Evolutionary conservation across 2,329 filamentous ascomycete species (phyloP).

Genomic region (Venturia oleaginea): DNA sequence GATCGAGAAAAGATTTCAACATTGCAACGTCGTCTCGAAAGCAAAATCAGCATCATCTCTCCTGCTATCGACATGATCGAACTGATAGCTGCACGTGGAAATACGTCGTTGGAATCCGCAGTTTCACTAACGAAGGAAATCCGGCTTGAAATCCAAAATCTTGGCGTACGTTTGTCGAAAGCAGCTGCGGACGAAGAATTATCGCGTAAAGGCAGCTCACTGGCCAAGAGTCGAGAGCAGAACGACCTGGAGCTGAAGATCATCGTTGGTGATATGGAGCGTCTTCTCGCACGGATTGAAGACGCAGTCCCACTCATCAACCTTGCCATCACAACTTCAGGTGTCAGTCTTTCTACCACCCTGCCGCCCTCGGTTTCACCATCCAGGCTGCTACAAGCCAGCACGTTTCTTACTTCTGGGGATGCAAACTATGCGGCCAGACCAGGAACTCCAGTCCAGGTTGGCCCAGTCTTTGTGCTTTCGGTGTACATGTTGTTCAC

Average conservation of each 20-base stretch:
- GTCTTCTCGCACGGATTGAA: slow-evolving; percentile 69
- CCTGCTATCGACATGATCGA: slow-evolving; percentile 90
- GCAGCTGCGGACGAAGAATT: slow-evolving; percentile 57
- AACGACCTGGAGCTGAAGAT: slow-evolving; percentile 56
- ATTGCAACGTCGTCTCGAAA: slow-evolving; percentile 66
- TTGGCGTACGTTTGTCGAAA: slow-evolving; percentile 65
- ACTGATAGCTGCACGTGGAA: slow-evolving; percentile 70
- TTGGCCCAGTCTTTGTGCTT: slow-evolving; percentile 77
- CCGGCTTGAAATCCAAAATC: slow-evolving; percentile 69
- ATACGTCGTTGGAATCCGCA: slow-evolving; percentile 75
- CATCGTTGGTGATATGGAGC: slow-evolving; percentile 68
- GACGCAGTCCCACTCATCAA: slow-evolving; percentile 87
- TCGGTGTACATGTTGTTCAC: slow-evolving; percentile 94
- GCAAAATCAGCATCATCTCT: slow-evolving; percentile 83
- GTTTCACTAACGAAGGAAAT: slow-evolving; percentile 74
- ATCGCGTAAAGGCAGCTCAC: slow-evolving; percentile 34
- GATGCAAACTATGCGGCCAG: slow-evolving; percentile 71
- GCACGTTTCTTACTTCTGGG: slow-evolving; percentile 77
- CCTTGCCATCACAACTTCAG: slow-evolving; percentile 87
- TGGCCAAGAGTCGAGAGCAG: slow-evolving; percentile 42
- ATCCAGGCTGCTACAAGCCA: slow-evolving; percentile 83
- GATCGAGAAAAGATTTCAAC: slow-evolving; percentile 61
- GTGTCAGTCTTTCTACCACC: slow-evolving; percentile 72
- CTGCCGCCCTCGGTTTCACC: slow-evolving; percentile 79
- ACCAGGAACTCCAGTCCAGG: slow-evolving; percentile 58